These are phyloP conservation scores for Cryptococcus sp. DNA, from an alignment of 1,284 basidiomycete species.

Conservation along the genomic window DNA sequence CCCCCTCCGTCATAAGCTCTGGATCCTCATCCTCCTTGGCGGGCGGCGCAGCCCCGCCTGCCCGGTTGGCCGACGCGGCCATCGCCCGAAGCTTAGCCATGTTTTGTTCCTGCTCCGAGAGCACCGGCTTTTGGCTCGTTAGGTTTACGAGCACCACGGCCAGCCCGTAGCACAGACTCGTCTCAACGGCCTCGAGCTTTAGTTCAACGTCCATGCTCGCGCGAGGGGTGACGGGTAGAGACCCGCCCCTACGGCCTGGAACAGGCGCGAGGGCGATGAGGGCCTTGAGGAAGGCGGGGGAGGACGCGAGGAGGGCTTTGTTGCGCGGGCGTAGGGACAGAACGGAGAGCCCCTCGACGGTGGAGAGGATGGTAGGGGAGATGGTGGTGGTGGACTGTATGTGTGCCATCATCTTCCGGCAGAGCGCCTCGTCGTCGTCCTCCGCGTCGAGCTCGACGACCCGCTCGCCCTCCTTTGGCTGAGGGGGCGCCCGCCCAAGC, in stretches of 20 bases:
- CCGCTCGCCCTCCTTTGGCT: background rate
- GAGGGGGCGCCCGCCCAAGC: constrained; percentile 58
- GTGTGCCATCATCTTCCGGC: constrained; percentile 59
- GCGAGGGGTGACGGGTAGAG: constrained; percentile 56
- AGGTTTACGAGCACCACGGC: constrained; percentile 71
- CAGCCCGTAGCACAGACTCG: constrained; percentile 67
- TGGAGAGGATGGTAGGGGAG: constrained; percentile 1
- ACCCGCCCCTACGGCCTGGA: constrained; percentile 40
- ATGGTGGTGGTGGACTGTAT: constrained; percentile 43
- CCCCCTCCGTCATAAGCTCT: constrained; percentile 56
- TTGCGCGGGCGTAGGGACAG: constrained; percentile 64
- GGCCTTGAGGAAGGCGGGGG: constrained; percentile 58
- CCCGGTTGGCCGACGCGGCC: constrained; percentile 52
- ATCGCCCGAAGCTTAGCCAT: constrained; percentile 70
- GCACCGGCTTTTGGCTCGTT: constrained; percentile 62
- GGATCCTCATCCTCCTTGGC: constrained; percentile 28
- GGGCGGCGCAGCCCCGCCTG: constrained; percentile 19
- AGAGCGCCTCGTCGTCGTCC: constrained; percentile 47
- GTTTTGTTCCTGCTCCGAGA: constrained; percentile 75
- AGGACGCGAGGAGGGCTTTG: constrained; percentile 62
- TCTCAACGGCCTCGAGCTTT: constrained; percentile 27
- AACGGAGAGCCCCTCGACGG: constrained; percentile 71
- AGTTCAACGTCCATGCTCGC: constrained; percentile 24
- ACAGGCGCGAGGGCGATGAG: constrained; percentile 56
- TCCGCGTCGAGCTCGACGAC: background rate